Evolutionary conservation across 139 green algal genomes (phyloP), one percentile per base, ranked within the genome.

Genomic region (Penium margaritaceum): DNA sequence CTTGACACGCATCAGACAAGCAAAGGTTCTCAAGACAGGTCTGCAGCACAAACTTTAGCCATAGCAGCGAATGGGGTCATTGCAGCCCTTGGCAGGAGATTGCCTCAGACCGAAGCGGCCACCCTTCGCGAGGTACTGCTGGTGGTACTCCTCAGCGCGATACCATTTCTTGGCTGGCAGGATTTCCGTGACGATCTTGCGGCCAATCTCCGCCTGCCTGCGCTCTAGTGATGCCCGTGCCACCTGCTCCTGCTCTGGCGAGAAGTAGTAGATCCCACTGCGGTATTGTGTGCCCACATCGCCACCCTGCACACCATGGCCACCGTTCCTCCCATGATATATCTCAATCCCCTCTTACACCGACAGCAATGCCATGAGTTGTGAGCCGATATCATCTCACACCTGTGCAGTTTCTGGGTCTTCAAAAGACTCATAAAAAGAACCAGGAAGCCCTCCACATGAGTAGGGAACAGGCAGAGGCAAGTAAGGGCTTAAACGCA

Each of bases 271-370:
- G 61, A 95, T 89, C 62, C 86, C 89, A 12, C 74, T 83, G 41
- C 84, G 55, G 76, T 95, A 95, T 84, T 95, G 90, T 0, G 85
- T 89, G 57, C 90, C 90, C 0, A 82, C 60, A 63, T 96, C 90
- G 35, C 70, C 78, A 55, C 90, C 90, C 72, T 90, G 84, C 24
- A 76, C 15, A 21, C 41, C 41, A n/a, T n/a, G n/a, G n/a, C n/a
- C n/a, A n/a, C n/a, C n/a, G n/a, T n/a, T n/a, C n/a, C n/a, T n/a
- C n/a, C n/a, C n/a, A n/a, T n/a, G n/a, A n/a, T n/a, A n/a, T n/a
- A n/a, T n/a, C n/a, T n/a, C n/a, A n/a, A n/a, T n/a, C n/a, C n/a
- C n/a, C n/a, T n/a, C n/a, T n/a, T n/a, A n/a, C n/a, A n/a, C n/a
- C n/a, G n/a, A n/a, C n/a, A n/a, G n/a, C n/a, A n/a, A n/a, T n/a